phyloP scores from a whole-genome alignment of 441 rosid species.

The Populus tomentosa region DNA sequence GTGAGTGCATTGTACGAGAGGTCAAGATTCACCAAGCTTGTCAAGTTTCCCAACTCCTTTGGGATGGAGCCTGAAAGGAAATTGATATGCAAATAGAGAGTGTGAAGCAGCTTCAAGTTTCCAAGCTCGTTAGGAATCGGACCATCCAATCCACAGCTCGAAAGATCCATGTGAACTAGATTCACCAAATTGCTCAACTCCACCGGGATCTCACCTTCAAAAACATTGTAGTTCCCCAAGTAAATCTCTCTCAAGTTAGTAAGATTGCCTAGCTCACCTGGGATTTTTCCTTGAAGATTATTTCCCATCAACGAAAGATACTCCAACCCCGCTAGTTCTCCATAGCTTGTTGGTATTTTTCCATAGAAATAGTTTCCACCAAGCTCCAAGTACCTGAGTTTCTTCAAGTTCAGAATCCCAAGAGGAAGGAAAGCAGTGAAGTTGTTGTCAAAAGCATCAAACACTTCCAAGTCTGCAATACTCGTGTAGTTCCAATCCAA shows the following conservation, averaged over 20 bases:
- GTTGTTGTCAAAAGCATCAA: conserved; percentile 92
- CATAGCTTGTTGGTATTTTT: conserved; percentile 61
- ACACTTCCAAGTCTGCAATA: conserved; percentile 53
- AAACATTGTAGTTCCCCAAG: conserved; percentile 69
- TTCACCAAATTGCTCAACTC: conserved; percentile 71
- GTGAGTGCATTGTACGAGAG: conserved; percentile 70
- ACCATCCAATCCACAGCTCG: conserved; percentile 69
- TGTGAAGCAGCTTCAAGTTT: conserved; percentile 63
- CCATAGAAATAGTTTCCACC: conserved; percentile 93
- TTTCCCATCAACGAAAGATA: conserved; percentile 82
- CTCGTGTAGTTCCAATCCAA: conserved; percentile 53
- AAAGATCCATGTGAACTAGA: conserved; percentile 66
- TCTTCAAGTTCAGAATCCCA: conserved; percentile 50
- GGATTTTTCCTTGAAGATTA: conserved; percentile 68
- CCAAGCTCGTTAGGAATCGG: conserved; percentile 68
- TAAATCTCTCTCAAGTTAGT: conserved; percentile 60
- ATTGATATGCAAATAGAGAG: conserved; percentile 76
- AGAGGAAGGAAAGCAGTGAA: conserved; percentile 65
- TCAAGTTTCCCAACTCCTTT: conserved; percentile 59
- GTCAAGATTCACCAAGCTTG: conserved; percentile 72
- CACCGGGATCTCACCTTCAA: conserved; percentile 61
- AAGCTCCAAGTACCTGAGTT: conserved; percentile 71
- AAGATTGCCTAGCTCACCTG: conserved; percentile 75
- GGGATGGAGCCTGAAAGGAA: conserved; percentile 61
- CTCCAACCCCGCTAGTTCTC: conserved; percentile 56